phyloP scores from a whole-genome alignment of 257 asterid genomes.

The Rauvolfia tetraphylla region DNA sequence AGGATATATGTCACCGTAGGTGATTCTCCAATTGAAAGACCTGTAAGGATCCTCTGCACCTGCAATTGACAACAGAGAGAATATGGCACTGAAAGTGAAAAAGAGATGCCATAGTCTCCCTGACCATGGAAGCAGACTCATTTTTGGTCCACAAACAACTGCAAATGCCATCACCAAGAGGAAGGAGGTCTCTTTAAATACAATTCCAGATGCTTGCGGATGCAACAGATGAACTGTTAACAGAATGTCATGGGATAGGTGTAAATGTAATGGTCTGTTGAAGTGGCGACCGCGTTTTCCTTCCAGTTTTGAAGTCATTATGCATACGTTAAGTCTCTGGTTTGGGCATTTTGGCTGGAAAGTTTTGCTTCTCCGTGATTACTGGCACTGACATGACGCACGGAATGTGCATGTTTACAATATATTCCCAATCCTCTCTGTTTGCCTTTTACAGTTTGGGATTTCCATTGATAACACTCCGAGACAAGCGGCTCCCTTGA shows the following conservation, averaged over 20 bases:
- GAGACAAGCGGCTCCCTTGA: too few relatives aligned
- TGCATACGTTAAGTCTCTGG: neutral
- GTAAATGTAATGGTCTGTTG: neutral
- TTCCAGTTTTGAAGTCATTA: too few relatives aligned
- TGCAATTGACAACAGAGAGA: constrained; percentile 15
- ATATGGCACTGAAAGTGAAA: constrained; percentile 7
- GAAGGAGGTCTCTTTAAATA: neutral
- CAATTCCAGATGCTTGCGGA: neutral
- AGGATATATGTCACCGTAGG: constrained; percentile 59
- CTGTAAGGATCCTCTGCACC: constrained; percentile 60
- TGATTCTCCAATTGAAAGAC: constrained; percentile 52
- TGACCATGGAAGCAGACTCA: constrained; percentile 19
- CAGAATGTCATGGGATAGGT: neutral
- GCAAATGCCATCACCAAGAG: neutral
- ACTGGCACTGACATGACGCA: constrained; percentile 33
- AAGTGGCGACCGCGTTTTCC: neutral
- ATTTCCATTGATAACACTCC: neutral
- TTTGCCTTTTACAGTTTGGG: neutral
- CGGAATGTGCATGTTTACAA: constrained; percentile 38
- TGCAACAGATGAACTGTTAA: neutral
- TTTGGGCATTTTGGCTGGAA: neutral
- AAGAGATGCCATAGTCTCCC: neutral
- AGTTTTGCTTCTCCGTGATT: constrained; percentile 43
- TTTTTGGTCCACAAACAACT: neutral
- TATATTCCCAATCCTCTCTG: neutral